Evolutionary conservation across 306 rosid genomes (phyloP).

Genomic region (Purshia tridentata): DNA sequence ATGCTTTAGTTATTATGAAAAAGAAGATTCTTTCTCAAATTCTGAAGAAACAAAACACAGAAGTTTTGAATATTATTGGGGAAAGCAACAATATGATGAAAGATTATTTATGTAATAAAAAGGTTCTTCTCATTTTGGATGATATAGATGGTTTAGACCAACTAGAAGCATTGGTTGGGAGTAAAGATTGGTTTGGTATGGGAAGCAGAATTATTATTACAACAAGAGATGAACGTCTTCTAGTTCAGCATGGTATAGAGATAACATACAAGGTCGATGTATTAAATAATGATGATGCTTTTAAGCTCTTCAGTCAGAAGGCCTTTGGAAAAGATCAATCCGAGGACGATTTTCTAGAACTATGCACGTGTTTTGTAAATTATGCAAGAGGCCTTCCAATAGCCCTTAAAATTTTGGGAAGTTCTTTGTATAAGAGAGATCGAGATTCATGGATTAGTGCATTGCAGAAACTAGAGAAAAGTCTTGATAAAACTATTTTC

Average conservation of each 20-base stretch:
- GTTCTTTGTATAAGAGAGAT: conserved; percentile 29
- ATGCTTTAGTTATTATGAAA: too few relatives aligned
- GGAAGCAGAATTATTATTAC: conserved; percentile 43
- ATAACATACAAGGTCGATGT: not conserved
- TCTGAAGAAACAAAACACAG: too few relatives aligned
- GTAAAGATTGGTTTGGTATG: too few relatives aligned
- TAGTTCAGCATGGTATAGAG: conserved; percentile 22
- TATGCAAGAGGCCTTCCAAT: conserved; percentile 29
- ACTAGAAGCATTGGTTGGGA: too few relatives aligned
- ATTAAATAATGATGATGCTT: not conserved
- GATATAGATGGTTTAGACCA: conserved; percentile 35
- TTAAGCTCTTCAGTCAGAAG: conserved; percentile 10
- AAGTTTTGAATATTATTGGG: too few relatives aligned
- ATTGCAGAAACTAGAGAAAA: conserved; percentile 27
- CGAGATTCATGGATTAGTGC: conserved; percentile 31
- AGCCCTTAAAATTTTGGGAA: conserved; percentile 37
- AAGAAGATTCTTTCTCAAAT: too few relatives aligned
- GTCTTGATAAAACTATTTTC: conserved; percentile 8
- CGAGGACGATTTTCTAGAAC: not conserved
- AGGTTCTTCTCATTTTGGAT: conserved; percentile 26
- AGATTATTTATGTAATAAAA: too few relatives aligned
- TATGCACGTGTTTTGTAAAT: not conserved
- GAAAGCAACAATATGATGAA: too few relatives aligned
- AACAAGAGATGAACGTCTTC: conserved; percentile 21
- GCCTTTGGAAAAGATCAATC: not conserved